These are phyloP conservation scores for Neofusicoccum laricinum DNA, from an alignment of 2,329 filamentous ascomycete genomes.

Conservation along the genomic window DNA sequence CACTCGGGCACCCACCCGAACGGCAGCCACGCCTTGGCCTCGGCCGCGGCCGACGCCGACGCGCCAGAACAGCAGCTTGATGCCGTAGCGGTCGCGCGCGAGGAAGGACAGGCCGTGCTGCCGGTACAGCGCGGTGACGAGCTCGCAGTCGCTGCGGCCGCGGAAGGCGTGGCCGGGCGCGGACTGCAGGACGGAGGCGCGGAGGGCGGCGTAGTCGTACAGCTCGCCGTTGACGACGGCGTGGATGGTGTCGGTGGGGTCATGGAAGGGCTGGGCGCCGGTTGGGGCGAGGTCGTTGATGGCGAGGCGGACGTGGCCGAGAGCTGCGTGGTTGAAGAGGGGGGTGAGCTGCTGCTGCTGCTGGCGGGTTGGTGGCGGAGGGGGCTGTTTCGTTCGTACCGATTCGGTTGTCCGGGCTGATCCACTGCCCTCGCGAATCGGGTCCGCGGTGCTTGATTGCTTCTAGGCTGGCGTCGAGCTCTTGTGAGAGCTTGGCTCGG, in stretches of 20 bases:
- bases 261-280: constrained; percentile 28
- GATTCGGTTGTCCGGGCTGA: constrained; percentile 42
- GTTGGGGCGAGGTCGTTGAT: constrained; percentile 26
- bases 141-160: constrained; percentile 50
- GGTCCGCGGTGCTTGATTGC: constrained; percentile 46
- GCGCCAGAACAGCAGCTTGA: constrained; percentile 58
- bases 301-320: constrained; percentile 27
- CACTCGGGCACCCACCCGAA: constrained; percentile 54
- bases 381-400: constrained; percentile 34
- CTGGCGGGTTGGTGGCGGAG: background rate
- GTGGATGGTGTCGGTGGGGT: constrained; percentile 37
- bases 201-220: constrained; percentile 52
- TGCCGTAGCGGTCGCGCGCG: constrained; percentile 54
- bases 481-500: background rate
- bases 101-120: constrained; percentile 44
- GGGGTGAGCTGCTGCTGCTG: background rate
- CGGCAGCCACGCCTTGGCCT: constrained; percentile 54
- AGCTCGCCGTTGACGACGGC: constrained; percentile 60
- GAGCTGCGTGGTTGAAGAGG: constrained; percentile 16
- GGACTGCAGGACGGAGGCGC: constrained; percentile 32
- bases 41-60: constrained; percentile 47
- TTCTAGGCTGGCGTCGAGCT: constrained; percentile 34
- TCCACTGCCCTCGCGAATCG: constrained; percentile 46
- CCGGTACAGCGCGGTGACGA: constrained; percentile 53
- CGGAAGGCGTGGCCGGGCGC: constrained; percentile 43